Evolutionary conservation across 805 yeast genomes (phyloP).

Genomic region (Saccharomycopsis olivae): DNA sequence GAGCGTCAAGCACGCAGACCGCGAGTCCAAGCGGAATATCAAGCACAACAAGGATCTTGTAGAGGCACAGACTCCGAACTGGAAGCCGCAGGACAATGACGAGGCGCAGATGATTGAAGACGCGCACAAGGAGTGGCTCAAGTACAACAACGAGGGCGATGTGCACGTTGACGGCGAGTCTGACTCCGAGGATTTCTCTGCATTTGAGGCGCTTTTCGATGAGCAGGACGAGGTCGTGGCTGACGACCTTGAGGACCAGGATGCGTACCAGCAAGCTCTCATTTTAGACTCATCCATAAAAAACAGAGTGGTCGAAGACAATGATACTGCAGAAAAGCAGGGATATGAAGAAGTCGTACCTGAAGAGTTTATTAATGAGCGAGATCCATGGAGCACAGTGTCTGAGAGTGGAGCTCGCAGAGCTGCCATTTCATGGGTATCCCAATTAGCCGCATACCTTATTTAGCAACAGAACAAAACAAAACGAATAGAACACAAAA

Average conservation of each 20-base stretch:
- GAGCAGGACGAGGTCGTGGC: background rate
- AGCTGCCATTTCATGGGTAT: too few relatives aligned
- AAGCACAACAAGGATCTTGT: constrained; percentile 11
- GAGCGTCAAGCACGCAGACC: constrained; percentile 16
- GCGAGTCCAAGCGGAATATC: constrained; percentile 19
- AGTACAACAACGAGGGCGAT: constrained; percentile 15
- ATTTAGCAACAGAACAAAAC: too few relatives aligned
- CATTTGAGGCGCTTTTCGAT: background rate
- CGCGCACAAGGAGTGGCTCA: constrained; percentile 11
- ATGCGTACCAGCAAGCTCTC: too few relatives aligned
- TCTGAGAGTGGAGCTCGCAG: background rate
- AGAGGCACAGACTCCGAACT: constrained; percentile 9
- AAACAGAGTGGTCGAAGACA: too few relatives aligned
- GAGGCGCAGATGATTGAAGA: constrained; percentile 14
- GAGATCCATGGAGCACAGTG: too few relatives aligned
- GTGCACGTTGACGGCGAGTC: constrained; percentile 20
- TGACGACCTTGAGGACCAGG: background rate
- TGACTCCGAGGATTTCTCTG: background rate
- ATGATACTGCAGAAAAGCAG: background rate
- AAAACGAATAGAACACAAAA: too few relatives aligned
- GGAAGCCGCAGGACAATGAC: constrained; percentile 20
- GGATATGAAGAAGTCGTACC: constrained; percentile 1
- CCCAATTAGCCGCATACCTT: too few relatives aligned
- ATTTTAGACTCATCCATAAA: too few relatives aligned
- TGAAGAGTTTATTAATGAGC: background rate